Percentiles rank a stretch among this genome's conserved stretches.
These are phyloP conservation scores for Talaromyces albobiverticillius DNA, from an alignment of 2,329 filamentous ascomycete genomes.

Conservation along the genomic window DNA sequence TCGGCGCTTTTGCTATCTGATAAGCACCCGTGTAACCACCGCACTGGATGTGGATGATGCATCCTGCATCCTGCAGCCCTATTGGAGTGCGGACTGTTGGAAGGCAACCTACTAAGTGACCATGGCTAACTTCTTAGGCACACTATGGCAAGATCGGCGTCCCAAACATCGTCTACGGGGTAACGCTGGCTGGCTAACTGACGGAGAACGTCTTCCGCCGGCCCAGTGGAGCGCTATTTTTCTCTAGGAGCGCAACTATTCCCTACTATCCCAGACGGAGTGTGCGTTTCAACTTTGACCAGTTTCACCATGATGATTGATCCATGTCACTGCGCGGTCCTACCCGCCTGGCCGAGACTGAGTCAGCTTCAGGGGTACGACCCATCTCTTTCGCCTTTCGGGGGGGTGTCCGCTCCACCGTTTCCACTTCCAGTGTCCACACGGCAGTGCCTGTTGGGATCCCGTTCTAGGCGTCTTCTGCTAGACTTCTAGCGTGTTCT, in stretches of 20 bases:
- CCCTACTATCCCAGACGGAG: no score
- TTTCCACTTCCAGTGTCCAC: no score
- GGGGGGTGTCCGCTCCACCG: no score
- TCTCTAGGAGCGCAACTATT: no score
- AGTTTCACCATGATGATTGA: slow-evolving; percentile 6
- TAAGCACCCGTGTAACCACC: background rate
- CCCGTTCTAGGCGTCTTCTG: background rate
- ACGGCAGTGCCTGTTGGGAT: background rate
- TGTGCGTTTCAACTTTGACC: background rate
- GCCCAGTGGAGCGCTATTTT: background rate
- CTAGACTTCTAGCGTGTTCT: background rate
- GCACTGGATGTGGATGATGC: background rate
- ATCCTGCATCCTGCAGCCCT: slow-evolving; percentile 11
- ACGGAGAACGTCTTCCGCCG: background rate
- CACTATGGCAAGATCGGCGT: slow-evolving; percentile 1
- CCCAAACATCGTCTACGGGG: slow-evolving; percentile 1
- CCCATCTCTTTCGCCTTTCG: no score
- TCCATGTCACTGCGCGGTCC: slow-evolving; percentile 1
- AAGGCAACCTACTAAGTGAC: no score
- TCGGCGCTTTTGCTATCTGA: background rate
- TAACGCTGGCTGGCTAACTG: no score
- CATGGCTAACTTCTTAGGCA: no score
- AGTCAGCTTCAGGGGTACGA: no score
- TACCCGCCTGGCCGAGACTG: slow-evolving; percentile 8
- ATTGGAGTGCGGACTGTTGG: no score